Evolutionary conservation across 495 filamentous ascomycete genomes (phyloP).

Genomic region (Penicillium maclennaniae): DNA sequence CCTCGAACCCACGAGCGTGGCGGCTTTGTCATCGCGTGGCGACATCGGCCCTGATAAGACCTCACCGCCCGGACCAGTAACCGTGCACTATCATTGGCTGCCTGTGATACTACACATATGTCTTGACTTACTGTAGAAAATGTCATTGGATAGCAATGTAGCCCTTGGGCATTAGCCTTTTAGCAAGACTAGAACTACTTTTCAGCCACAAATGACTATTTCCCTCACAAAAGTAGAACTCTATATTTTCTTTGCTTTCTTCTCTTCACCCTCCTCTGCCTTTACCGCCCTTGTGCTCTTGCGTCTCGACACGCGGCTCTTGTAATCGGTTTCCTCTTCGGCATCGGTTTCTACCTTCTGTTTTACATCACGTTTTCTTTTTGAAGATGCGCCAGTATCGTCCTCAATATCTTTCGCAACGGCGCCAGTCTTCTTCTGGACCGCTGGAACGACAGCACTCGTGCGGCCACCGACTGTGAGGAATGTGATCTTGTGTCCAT

Average conservation of each 20-base stretch:
- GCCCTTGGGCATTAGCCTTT: no score
- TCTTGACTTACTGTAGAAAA: no score
- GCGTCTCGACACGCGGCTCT: slow-evolving; percentile 21
- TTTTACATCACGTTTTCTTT: slow-evolving; percentile 38
- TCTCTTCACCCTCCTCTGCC: slow-evolving; percentile 21
- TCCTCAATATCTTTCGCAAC: slow-evolving; percentile 35
- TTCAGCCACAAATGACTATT: no score
- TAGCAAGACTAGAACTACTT: no score
- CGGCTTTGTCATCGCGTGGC: slow-evolving; percentile 43
- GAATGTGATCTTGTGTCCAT: slow-evolving; percentile 76
- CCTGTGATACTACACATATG: slow-evolving; percentile 1
- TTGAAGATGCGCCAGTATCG: slow-evolving; percentile 21
- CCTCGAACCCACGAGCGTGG: slow-evolving; percentile 15
- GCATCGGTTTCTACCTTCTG: slow-evolving; percentile 28
- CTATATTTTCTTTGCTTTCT: no score
- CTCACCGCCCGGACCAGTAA: slow-evolving; percentile 25
- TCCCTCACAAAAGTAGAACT: no score
- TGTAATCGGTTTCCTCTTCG: slow-evolving; percentile 21
- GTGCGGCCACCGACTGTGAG: slow-evolving; percentile 86
- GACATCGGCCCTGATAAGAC: slow-evolving; percentile 35
- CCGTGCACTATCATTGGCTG: slow-evolving; percentile 9
- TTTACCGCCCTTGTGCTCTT: slow-evolving; percentile 24
- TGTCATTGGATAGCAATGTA: no score
- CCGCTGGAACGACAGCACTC: slow-evolving; percentile 75
- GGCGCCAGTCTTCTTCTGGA: slow-evolving; percentile 77